Conservation (phyloP, 345 rosid species). For the Gossypium ekmanianum region DNA sequence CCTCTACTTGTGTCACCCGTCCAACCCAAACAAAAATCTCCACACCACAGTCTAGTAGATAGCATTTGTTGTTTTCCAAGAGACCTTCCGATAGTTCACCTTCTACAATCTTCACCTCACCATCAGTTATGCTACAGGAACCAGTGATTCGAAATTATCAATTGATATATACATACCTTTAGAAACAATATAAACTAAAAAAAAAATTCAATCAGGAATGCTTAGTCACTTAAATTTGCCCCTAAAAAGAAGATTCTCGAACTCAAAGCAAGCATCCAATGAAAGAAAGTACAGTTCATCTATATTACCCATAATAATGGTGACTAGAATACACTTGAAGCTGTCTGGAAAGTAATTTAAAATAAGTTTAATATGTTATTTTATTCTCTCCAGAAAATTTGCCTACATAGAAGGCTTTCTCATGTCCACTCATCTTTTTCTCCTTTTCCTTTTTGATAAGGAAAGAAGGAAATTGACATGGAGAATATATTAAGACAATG, state of each 20-base stretch:
- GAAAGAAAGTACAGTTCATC: not conserved
- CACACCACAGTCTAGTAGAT: conserved; percentile 68
- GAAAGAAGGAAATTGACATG: not conserved
- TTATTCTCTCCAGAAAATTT: not conserved
- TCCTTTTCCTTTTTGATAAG: not conserved
- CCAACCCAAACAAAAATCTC: conserved; percentile 98
- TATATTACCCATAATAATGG: not conserved
- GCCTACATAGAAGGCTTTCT: not conserved
- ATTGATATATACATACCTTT: conserved; percentile 1
- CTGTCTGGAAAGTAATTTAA: not conserved
- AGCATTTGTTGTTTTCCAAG: conserved; percentile 83
- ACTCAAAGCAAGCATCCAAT: not conserved
- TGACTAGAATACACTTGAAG: not conserved
- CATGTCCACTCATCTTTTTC: not conserved
- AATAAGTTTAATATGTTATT: not conserved
- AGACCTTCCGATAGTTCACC: conserved; percentile 70
- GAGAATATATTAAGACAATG: not conserved
- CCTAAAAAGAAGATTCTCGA: not conserved
- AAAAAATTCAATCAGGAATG: not conserved
- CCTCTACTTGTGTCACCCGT: conserved; percentile 93
- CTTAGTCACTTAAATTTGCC: not conserved
- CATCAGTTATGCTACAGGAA: conserved; percentile 56
- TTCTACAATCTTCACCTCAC: conserved; percentile 55
- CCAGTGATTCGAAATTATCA: not conserved
- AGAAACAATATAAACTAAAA: conserved; percentile 26